Evolutionary conservation across 208 protist genomes (phyloP).

Genomic region (Trypanosoma scelopori): DNA sequence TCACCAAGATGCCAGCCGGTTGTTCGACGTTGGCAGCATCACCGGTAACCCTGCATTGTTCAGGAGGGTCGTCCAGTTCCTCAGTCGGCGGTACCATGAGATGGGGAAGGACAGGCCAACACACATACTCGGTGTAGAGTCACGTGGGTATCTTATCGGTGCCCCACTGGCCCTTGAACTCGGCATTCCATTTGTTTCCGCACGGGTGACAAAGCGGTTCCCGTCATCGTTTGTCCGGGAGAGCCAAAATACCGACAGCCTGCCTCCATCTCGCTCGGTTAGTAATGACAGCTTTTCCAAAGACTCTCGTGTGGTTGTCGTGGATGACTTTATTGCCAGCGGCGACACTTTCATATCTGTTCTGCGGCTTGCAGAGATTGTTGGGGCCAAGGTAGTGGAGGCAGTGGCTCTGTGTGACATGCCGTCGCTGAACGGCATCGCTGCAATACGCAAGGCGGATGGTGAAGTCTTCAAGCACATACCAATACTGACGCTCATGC

Average conservation of each 20-base stretch:
- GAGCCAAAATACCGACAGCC: slow-evolving; percentile 23
- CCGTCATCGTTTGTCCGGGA: slow-evolving; percentile 52
- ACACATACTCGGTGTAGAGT: slow-evolving; percentile 76
- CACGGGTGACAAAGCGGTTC: slow-evolving; percentile 46
- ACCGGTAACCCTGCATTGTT: slow-evolving; percentile 75
- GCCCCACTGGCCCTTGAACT: slow-evolving; percentile 76
- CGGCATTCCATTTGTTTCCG: slow-evolving; percentile 73
- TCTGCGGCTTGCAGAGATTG: slow-evolving; percentile 65
- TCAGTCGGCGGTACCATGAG: slow-evolving; percentile 58
- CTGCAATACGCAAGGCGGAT: slow-evolving; percentile 54
- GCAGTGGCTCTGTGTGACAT: slow-evolving; percentile 72
- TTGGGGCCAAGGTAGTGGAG: slow-evolving; percentile 65
- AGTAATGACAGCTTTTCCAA: slow-evolving; percentile 58
- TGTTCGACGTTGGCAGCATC: slow-evolving; percentile 89
- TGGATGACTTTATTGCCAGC: slow-evolving; percentile 90
- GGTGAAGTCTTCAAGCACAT: slow-evolving; percentile 44
- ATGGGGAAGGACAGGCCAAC: slow-evolving; percentile 66
- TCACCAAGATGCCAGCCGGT: slow-evolving; percentile 5
- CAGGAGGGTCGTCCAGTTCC: slow-evolving; percentile 53
- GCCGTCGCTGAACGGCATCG: slow-evolving; percentile 57
- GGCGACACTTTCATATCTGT: slow-evolving; percentile 67
- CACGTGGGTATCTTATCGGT: slow-evolving; percentile 74
- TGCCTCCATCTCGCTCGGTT: slow-evolving; percentile 46
- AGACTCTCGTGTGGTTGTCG: slow-evolving; percentile 69
- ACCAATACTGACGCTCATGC: slow-evolving; percentile 77